These are phyloP conservation scores for Vickermania ingenoplastis DNA, from an alignment of 208 protist genomes.

Conservation along the genomic window DNA sequence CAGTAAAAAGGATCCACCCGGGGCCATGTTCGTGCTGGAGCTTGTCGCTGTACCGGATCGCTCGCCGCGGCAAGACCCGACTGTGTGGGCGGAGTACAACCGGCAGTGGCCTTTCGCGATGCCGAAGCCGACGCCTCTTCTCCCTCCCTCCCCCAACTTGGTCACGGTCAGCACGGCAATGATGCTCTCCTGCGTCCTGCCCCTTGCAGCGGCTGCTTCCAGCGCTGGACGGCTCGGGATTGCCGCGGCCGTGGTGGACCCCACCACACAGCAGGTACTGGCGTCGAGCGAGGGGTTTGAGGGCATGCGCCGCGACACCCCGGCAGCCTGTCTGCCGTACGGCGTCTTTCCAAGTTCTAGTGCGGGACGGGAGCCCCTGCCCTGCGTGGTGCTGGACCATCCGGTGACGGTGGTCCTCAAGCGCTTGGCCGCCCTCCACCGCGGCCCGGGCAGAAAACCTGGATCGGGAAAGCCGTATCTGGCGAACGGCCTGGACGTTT, in stretches of 20 bases:
- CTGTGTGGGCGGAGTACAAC: slow-evolving; percentile 44
- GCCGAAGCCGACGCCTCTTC: slow-evolving; percentile 34
- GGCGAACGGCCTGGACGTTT: slow-evolving; percentile 75
- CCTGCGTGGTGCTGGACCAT: slow-evolving; percentile 42
- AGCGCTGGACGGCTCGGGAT: slow-evolving; percentile 18
- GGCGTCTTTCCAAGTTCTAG: too few relatives aligned
- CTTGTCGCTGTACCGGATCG: slow-evolving; percentile 34
- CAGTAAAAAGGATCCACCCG: too few relatives aligned
- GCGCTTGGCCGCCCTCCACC: slow-evolving; percentile 25
- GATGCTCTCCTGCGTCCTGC: slow-evolving; percentile 18
- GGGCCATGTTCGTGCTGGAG: slow-evolving; percentile 9
- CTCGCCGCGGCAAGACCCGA: slow-evolving; percentile 32
- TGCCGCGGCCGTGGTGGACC: slow-evolving; percentile 44
- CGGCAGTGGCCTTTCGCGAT: slow-evolving; percentile 56
- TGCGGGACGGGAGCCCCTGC: too few relatives aligned
- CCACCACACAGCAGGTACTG: slow-evolving; percentile 18
- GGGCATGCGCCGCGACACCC: slow-evolving; percentile 20
- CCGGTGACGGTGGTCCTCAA: slow-evolving; percentile 70
- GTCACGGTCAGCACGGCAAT: slow-evolving; percentile 7
- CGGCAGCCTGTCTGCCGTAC: slow-evolving; percentile 30
- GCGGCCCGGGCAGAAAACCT: background rate
- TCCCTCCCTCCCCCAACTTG: slow-evolving; percentile 8
- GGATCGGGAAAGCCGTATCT: slow-evolving; percentile 51
- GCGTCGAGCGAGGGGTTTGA: slow-evolving; percentile 33
- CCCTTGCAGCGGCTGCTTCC: background rate